These are phyloP conservation scores for Phyllosticta citriasiana DNA, from an alignment of 2,329 filamentous ascomycete genomes.

Conservation along the genomic window DNA sequence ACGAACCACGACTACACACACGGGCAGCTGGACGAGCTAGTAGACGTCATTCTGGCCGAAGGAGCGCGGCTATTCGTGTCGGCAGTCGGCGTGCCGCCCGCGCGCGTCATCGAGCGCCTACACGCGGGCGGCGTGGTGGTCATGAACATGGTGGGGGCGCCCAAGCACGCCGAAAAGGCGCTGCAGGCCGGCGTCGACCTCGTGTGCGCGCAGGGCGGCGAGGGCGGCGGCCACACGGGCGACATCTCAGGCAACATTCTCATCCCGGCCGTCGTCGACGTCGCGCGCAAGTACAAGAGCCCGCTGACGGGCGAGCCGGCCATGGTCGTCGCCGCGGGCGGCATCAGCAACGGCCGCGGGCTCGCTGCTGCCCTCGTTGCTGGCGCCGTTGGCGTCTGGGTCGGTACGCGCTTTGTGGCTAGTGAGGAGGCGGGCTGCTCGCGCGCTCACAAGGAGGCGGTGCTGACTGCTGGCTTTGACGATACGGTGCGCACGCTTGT, in stretches of 20 bases:
- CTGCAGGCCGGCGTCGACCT: slow-evolving; percentile 80
- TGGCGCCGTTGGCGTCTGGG: slow-evolving; percentile 83
- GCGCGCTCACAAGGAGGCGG: slow-evolving; percentile 71
- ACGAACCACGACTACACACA: slow-evolving; percentile 96
- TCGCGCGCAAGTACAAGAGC: slow-evolving; percentile 62
- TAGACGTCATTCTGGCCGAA: slow-evolving; percentile 75
- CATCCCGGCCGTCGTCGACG: slow-evolving; percentile 77
- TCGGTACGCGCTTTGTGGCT: slow-evolving; percentile 87
- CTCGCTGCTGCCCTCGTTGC: slow-evolving; percentile 78
- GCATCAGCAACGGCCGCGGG: slow-evolving; percentile 71
- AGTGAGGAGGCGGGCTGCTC: slow-evolving; percentile 71
- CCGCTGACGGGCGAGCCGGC: slow-evolving; percentile 60
- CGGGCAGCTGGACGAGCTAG: slow-evolving; percentile 76
- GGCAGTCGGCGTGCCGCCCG: slow-evolving; percentile 79
- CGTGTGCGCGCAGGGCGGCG: slow-evolving; percentile 83
- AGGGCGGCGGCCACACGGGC: slow-evolving; percentile 89
- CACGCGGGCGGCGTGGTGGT: slow-evolving; percentile 72
- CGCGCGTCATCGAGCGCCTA: slow-evolving; percentile 60
- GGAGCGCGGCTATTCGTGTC: slow-evolving; percentile 79
- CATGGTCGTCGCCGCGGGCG: slow-evolving; percentile 80
- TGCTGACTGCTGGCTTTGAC: slow-evolving; percentile 67
- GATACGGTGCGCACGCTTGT: slow-evolving; percentile 79
- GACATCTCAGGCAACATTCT: slow-evolving; percentile 79
- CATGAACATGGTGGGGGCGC: slow-evolving; percentile 97
- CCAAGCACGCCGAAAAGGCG: slow-evolving; percentile 83